phyloP scores from a whole-genome alignment of 257 asterid species.

The Nicotiana otophora region DNA sequence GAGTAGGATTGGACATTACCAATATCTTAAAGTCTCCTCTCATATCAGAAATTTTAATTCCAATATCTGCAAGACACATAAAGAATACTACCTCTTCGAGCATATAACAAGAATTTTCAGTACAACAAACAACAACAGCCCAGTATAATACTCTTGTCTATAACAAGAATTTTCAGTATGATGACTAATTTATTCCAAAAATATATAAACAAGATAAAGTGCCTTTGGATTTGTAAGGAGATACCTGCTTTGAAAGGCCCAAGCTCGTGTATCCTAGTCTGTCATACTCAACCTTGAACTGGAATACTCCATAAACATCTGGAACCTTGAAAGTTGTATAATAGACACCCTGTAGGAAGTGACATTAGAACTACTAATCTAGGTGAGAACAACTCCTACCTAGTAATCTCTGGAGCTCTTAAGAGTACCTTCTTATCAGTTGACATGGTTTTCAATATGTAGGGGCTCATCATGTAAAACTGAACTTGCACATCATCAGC shows the following conservation, averaged over 20 bases:
- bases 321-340: conserved; percentile 79
- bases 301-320: conserved; percentile 90
- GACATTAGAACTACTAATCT: conserved; percentile 6
- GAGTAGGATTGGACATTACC: not conserved
- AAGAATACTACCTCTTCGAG: not conserved
- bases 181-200: not conserved
- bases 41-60: too few relatives aligned
- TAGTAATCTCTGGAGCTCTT: not conserved
- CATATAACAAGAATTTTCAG: not conserved
- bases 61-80: too few relatives aligned
- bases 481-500: conserved; percentile 80
- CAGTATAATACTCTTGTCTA: too few relatives aligned
- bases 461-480: conserved; percentile 94
- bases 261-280: conserved; percentile 68
- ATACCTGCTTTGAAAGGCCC: conserved; percentile 73
- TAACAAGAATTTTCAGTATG: not conserved
- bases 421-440: conserved; percentile 58
- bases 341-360: conserved; percentile 53
- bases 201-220: not conserved
- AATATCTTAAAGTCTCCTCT: not conserved
- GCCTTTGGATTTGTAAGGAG: conserved; percentile 3
- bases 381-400: not conserved
- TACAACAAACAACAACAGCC: too few relatives aligned
- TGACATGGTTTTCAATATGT: conserved; percentile 75
- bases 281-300: conserved; percentile 78